Percentiles rank a stretch among this genome's conserved stretches.
These are phyloP conservation scores for Entonaema liquescens DNA, from an alignment of 495 filamentous ascomycete species.

Conservation along the genomic window DNA sequence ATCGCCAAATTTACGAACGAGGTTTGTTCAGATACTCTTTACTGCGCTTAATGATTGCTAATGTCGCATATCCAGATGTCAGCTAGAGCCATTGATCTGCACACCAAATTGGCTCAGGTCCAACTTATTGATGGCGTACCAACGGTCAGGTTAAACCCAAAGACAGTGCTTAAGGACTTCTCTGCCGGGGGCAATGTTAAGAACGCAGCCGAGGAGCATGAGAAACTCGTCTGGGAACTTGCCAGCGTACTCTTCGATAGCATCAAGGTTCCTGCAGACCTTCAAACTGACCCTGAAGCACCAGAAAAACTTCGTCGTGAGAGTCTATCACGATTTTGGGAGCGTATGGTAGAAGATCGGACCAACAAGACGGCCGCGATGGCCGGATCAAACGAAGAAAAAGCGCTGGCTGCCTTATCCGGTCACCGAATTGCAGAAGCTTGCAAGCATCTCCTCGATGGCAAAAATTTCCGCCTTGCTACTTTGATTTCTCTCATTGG, in stretches of 20 bases:
- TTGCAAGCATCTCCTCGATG: slow-evolving; percentile 76
- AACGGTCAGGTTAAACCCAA: slow-evolving; percentile 49
- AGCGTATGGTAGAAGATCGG: slow-evolving; percentile 65
- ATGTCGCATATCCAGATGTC: slow-evolving; percentile 37
- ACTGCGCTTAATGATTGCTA: slow-evolving; percentile 3
- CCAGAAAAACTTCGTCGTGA: slow-evolving; percentile 57
- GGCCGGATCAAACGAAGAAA: slow-evolving; percentile 73
- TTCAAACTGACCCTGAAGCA: slow-evolving; percentile 54
- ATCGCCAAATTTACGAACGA: slow-evolving; percentile 62
- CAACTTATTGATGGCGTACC: slow-evolving; percentile 54
- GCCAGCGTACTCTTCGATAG: slow-evolving; percentile 89
- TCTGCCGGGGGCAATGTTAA: slow-evolving; percentile 31
- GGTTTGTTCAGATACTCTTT: slow-evolving; percentile 47
- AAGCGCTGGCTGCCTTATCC: slow-evolving; percentile 80
- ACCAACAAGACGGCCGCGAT: slow-evolving; percentile 61
- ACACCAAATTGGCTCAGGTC: slow-evolving; percentile 38
- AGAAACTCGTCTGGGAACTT: slow-evolving; percentile 75
- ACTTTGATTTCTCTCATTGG: slow-evolving; percentile 84
- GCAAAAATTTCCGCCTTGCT: slow-evolving; percentile 79
- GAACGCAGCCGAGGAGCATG: slow-evolving; percentile 54
- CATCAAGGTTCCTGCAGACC: slow-evolving; percentile 57
- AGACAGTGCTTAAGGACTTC: slow-evolving; percentile 43
- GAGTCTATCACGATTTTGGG: slow-evolving; percentile 67
- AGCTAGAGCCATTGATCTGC: slow-evolving; percentile 38
- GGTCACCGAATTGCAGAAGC: slow-evolving; percentile 81